These are phyloP conservation scores for Macadamia tetraphylla DNA, from an alignment of 164 flowering plant genomes.

Conservation along the genomic window DNA sequence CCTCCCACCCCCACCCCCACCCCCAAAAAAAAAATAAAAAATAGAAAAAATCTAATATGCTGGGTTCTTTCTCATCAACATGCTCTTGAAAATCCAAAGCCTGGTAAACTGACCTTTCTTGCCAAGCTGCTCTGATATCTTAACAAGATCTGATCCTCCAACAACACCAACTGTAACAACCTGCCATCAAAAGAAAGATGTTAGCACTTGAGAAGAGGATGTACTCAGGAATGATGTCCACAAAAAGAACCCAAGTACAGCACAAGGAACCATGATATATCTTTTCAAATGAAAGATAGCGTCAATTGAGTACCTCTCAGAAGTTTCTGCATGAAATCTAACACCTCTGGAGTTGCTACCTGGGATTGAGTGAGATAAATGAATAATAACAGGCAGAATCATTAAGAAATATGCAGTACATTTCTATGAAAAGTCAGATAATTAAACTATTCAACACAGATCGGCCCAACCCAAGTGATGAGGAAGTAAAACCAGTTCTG, in stretches of 20 bases:
- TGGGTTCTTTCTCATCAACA: not conserved
- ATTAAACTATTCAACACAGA: not conserved
- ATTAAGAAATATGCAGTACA: not conserved
- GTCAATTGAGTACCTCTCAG: constrained; percentile 51
- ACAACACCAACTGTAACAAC: constrained; percentile 89
- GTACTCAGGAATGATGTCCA: not conserved
- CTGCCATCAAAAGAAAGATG: constrained; percentile 30
- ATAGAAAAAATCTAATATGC: too few species aligned
- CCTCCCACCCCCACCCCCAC: too few species aligned
- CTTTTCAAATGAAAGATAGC: not conserved
- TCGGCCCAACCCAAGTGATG: too few species aligned
- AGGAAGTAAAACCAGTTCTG: too few species aligned
- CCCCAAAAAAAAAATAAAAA: too few species aligned
- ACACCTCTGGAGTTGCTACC: constrained; percentile 68
- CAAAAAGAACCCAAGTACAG: not conserved
- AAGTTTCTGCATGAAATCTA: constrained; percentile 67
- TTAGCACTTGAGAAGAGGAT: constrained; percentile 2
- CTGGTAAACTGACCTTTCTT: constrained; percentile 43
- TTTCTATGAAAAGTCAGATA: not conserved
- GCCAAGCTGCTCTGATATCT: constrained; percentile 98
- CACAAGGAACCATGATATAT: not conserved
- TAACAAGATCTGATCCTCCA: constrained; percentile 92
- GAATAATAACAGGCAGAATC: constrained; percentile 1
- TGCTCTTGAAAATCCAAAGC: not conserved
- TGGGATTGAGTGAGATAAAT: constrained; percentile 18